Evolutionary conservation across 163 green algal genomes (phyloP), one percentile per base, ranked within the genome.

Genomic region (Prototheca wickerhamii): DNA sequence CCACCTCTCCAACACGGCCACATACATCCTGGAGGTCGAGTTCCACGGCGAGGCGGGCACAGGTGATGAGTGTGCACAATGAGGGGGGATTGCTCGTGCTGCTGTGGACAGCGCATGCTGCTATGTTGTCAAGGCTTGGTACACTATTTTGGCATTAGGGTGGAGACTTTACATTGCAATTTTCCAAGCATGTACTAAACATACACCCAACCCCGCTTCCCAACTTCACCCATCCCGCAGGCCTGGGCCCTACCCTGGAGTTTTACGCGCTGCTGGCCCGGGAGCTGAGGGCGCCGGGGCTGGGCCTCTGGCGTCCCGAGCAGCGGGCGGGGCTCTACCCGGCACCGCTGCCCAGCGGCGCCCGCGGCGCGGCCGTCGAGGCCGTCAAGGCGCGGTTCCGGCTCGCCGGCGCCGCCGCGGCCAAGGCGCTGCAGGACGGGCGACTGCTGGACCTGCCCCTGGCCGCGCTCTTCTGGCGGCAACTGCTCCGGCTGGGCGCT

Each of bases 181-280:
- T n/a, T n/a, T n/a, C n/a, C 28, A 15, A 42, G 26, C 29, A 15
- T 4, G 18, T 40, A 4, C 58, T 28, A 21, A 10, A 3, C 4
- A 3, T 25, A 4, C 23, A 15, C 23, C 32, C 55, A 18, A 7
- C 60, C 60, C 56, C 56, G 4, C 12, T 85, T 86, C 66, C 95
- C 88, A 18, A 90, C 37, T 44, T 15, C 0, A 21, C 37, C 37
- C 37, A 10, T 15, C 10, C 15, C 10, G 37, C 37, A 44, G 46
- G 92, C 23, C 84, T 96, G 57, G 92, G 92, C 5, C 92, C 92
- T 43, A 98, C 92, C 8, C 84, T 98, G 34, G 92, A 98, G 78
- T 98, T 97, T 72, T 98, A 95, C 84, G 95, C 92, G 25, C 82
- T 98, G 64, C 74, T 98, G n/a, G 86, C 73, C 5, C 82, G 95